Evolutionary conservation across 345 rosid species (phyloP).

Genomic region (Citrus unshiu): DNA sequence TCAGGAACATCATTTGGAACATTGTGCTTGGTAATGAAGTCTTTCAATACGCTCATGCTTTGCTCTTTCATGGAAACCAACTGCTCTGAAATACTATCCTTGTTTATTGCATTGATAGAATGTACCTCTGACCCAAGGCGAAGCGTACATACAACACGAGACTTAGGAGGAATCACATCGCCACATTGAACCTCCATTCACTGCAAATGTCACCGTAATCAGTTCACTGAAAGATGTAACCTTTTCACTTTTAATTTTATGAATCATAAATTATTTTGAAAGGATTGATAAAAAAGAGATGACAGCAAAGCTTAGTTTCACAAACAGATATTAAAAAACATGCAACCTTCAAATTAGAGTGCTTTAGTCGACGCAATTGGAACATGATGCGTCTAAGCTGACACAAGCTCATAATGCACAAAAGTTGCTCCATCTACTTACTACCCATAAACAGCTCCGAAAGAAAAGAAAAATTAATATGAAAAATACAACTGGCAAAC

Average conservation of each 20-base stretch:
- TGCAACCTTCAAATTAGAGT: background rate
- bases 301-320: background rate
- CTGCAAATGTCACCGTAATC: background rate
- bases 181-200: conserved; percentile 50
- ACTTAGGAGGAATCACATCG: conserved; percentile 17
- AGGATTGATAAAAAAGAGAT: background rate
- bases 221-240: background rate
- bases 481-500: background rate
- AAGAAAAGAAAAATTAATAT: background rate
- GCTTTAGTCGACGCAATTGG: background rate
- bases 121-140: conserved; percentile 66
- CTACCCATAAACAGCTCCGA: background rate
- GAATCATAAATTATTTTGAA: background rate
- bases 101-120: conserved; percentile 34
- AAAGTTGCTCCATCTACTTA: background rate
- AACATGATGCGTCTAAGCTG: no score
- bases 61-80: conserved; percentile 69
- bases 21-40: conserved; percentile 80
- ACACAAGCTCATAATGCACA: no score
- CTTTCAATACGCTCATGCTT: conserved; percentile 73
- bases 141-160: conserved; percentile 47
- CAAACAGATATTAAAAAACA: background rate
- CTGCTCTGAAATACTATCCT: conserved; percentile 56
- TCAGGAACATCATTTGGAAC: conserved; percentile 77
- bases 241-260: background rate